These are phyloP conservation scores for Rosa rugosa DNA, from an alignment of 306 rosid species.

Conservation along the genomic window DNA sequence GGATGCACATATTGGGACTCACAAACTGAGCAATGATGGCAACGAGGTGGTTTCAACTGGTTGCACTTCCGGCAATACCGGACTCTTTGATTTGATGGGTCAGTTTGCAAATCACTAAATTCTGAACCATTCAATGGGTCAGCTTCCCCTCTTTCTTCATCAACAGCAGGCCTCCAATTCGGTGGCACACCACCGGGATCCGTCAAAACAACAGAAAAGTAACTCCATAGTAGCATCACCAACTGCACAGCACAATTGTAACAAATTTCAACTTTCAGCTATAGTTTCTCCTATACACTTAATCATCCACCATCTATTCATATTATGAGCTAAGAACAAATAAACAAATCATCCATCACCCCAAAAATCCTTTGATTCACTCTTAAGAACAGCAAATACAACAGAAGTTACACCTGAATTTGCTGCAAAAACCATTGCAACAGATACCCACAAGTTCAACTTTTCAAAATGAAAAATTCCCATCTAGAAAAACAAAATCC, in stretches of 20 bases:
- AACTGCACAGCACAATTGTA: constrained; percentile 52
- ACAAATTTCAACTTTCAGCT: constrained; percentile 20
- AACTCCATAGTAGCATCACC: constrained; percentile 97
- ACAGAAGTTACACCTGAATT: not conserved
- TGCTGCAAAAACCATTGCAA: not conserved
- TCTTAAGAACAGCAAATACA: not conserved
- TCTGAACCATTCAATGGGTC: constrained; percentile 76
- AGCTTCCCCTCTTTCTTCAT: constrained; percentile 92
- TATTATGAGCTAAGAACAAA: not conserved
- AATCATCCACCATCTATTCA: not conserved
- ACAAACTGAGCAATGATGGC: constrained; percentile 99
- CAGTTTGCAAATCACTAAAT: constrained; percentile 44
- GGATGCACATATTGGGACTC: constrained; percentile 35
- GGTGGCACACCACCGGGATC: constrained; percentile 95
- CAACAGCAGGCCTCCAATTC: constrained; percentile 83
- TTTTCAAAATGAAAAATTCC: not conserved
- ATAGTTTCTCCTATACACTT: constrained; percentile 11
- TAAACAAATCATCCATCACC: not conserved
- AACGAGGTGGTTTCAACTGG: constrained; percentile 86
- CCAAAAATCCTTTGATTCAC: not conserved
- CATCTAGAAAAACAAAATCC: not conserved
- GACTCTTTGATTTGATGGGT: constrained; percentile 53
- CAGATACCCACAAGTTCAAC: not conserved
- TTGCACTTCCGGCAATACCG: constrained; percentile 88
- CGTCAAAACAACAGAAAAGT: constrained; percentile 86